These are phyloP conservation scores for Pseudotsuga menziesii DNA, from an alignment of 75 land plant species.

Conservation along the genomic window DNA sequence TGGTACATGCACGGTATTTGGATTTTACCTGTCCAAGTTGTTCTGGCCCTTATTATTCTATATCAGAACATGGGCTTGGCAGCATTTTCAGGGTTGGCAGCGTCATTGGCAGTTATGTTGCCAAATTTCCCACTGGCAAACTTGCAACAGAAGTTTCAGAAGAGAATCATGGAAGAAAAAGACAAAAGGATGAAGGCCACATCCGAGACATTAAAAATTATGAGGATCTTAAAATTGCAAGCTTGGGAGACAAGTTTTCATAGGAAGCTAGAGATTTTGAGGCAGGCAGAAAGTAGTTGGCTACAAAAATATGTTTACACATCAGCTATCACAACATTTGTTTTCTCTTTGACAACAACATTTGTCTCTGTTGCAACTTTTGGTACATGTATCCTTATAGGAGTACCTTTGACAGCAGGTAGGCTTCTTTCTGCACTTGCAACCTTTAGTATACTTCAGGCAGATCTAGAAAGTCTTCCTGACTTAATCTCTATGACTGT, in stretches of 20 bases:
- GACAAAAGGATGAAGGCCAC: conserved; percentile 67
- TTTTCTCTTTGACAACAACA: conserved; percentile 50
- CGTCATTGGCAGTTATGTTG: conserved; percentile 47
- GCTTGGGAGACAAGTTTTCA: conserved; percentile 69
- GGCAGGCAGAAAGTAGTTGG: conserved; percentile 51
- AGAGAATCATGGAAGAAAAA: conserved; percentile 58
- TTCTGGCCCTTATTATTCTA: conserved; percentile 42
- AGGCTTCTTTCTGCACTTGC: conserved; percentile 62
- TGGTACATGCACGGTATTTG: conserved; percentile 56
- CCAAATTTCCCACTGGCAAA: conserved; percentile 46
- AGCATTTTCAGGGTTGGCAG: conserved; percentile 38
- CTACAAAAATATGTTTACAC: conserved; percentile 48
- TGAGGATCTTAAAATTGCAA: conserved; percentile 70
- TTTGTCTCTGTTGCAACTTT: conserved; percentile 63
- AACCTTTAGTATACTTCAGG: conserved; percentile 51
- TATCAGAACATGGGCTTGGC: conserved; percentile 58
- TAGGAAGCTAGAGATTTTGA: conserved; percentile 33
- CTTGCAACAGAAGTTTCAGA: conserved; percentile 44
- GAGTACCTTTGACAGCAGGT: conserved; percentile 65
- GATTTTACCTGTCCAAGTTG: conserved; percentile 45
- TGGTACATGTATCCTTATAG: conserved; percentile 51
- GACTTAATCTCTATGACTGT: conserved; percentile 39
- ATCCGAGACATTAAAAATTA: conserved; percentile 57
- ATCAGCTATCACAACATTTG: conserved; percentile 13
- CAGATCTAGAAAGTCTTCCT: conserved; percentile 47